Evolutionary conservation across 2,329 filamentous ascomycete genomes (phyloP).

Genomic region (Rhynchosporium graminicola): DNA sequence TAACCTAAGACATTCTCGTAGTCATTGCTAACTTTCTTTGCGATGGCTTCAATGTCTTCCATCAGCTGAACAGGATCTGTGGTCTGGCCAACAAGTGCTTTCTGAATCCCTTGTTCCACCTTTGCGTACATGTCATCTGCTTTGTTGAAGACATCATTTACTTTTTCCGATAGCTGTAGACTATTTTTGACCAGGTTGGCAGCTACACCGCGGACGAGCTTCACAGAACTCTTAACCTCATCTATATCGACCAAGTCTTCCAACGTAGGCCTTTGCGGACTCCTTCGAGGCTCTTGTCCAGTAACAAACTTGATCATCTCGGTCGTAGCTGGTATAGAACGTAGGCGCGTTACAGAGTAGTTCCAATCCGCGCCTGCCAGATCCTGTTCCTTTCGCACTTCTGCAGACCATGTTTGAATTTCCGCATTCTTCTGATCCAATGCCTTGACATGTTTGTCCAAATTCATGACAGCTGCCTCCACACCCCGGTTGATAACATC

Average conservation of each 20-base stretch:
- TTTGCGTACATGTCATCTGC: conserved; percentile 63
- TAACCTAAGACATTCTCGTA: conserved; percentile 75
- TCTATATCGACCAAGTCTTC: conserved; percentile 76
- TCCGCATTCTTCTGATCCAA: conserved; percentile 73
- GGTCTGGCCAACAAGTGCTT: conserved; percentile 56
- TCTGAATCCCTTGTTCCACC: conserved; percentile 60
- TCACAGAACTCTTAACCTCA: conserved; percentile 71
- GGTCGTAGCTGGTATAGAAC: conserved; percentile 62
- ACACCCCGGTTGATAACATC: conserved; percentile 77
- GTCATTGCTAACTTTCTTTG: conserved; percentile 84
- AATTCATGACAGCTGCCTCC: conserved; percentile 82
- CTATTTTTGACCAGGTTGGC: conserved; percentile 60
- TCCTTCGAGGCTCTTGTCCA: conserved; percentile 46
- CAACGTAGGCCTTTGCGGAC: conserved; percentile 57
- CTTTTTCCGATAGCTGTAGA: conserved; percentile 60
- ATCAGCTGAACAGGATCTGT: conserved; percentile 69
- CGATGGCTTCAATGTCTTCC: conserved; percentile 82
- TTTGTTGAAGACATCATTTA: conserved; percentile 59
- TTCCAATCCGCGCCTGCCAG: conserved; percentile 67
- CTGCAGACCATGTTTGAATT: conserved; percentile 68
- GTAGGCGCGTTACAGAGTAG: conserved; percentile 64
- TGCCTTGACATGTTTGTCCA: conserved; percentile 71
- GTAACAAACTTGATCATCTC: conserved; percentile 70
- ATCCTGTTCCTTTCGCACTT: conserved; percentile 67
- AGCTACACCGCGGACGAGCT: conserved; percentile 59